Conservation (phyloP, 1,284 basidiomycete genomes). For the Lentinula novae-zelandiae region DNA sequence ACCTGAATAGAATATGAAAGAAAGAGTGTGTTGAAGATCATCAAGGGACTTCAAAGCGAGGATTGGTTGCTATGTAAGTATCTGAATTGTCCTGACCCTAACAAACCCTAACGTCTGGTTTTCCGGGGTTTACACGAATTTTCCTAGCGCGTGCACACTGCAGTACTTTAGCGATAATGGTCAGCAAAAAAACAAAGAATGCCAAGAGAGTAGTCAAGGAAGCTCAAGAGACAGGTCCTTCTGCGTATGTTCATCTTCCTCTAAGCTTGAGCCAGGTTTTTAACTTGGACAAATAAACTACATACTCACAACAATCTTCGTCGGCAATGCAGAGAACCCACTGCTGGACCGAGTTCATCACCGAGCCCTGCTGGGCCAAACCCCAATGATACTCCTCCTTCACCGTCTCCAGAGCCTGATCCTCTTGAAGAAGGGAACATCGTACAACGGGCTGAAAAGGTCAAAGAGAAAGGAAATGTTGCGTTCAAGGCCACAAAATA, state of each 20-base stretch:
- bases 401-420: conserved; percentile 19
- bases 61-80: not conserved
- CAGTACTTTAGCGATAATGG: not conserved
- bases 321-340: not conserved
- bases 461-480: conserved; percentile 72
- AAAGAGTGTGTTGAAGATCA: not conserved
- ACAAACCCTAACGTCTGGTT: not conserved
- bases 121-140: not conserved
- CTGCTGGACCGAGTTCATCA: conserved; percentile 9
- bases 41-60: not conserved
- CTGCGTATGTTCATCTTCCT: not conserved
- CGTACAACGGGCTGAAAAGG: conserved; percentile 46
- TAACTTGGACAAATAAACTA: not conserved
- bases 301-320: not conserved
- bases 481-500: conserved; percentile 71
- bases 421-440: conserved; percentile 25
- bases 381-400: conserved; percentile 11
- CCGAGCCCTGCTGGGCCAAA: not conserved
- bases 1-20: not conserved
- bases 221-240: not conserved
- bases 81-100: not conserved
- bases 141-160: not conserved
- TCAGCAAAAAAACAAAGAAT: conserved; percentile 7
- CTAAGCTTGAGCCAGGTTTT: not conserved
- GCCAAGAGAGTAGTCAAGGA: conserved; percentile 7